Evolutionary conservation across 2,329 filamentous ascomycete genomes (phyloP), one percentile per base, ranked within the genome.

Genomic region (Sarocladiaceae sp.): DNA sequence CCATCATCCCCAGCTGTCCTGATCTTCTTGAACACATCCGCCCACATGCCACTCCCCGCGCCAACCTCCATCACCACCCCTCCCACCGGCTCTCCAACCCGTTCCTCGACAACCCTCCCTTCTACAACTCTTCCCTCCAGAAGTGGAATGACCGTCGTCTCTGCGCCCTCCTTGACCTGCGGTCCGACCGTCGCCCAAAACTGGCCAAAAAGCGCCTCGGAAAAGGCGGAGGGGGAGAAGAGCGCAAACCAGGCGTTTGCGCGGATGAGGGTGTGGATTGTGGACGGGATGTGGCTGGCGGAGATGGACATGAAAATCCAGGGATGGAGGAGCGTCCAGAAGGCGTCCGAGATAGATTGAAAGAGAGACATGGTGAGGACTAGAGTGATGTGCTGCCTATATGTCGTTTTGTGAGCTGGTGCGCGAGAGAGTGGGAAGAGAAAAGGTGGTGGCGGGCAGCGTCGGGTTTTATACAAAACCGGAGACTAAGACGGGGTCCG

Each of bases 21-120:
- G 40, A 63, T 55, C 20, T 56, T 55, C 40, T 60, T 56, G 45
- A 80, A 78, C 15, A 80, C 58, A 27, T 73, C 66, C 3, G 78
- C 70, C 79, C 78, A 83, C 58, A 79, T 67, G 3, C 80, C 81
- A 2, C 62, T 69, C 3, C 77, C 82, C 1, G 81, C 72, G 3
- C 81, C 81, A 44, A 84, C 69, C 60, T 85, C 82, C 33, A 83
- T 58, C 4, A 81, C 72, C 2, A 72, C 64, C 3, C 80, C 78
- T 1, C 55, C 53, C 7, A 78, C 61, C 3, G 67, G 67, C 46
- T 61, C 54, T 45, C 58, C 55, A 16, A 56, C 59, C 31, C 52
- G 54, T 12, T 58, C 58, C 0, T 61, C 57, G 4, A 64, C 48
- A 29, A 68, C 53, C 5, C 35, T 47, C 5, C 73, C 75, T 12